These are phyloP conservation scores for Diaporthe sp. DNA, from an alignment of 2,329 filamentous ascomycete species.

Conservation along the genomic window DNA sequence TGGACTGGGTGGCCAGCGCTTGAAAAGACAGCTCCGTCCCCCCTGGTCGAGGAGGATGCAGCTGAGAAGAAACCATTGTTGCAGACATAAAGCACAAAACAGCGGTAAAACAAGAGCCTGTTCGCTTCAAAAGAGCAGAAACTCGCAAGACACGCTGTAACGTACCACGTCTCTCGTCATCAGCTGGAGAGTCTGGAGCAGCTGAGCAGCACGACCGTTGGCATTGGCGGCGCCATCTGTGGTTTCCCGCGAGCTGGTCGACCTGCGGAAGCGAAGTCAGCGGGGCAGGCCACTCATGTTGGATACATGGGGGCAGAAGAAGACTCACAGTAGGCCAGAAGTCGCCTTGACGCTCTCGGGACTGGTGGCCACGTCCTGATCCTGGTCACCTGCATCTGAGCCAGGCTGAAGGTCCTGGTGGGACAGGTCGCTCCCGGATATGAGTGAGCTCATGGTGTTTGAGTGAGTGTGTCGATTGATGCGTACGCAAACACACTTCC, in stretches of 20 bases:
- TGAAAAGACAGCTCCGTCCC: not conserved
- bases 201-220: not conserved
- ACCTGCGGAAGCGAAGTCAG: conserved; percentile 1
- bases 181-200: not conserved
- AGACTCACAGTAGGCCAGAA: not conserved
- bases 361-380: not conserved
- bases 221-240: no score
- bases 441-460: conserved; percentile 1
- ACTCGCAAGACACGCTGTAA: conserved; percentile 24
- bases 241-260: not conserved
- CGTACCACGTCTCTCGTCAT: conserved; percentile 11
- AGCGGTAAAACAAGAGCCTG: not conserved
- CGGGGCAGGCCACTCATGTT: not conserved
- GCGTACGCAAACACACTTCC: conserved; percentile 3
- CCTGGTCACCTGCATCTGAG: not conserved
- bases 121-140: conserved; percentile 4
- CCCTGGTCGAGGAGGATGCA: not conserved
- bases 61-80: not conserved
- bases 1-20: not conserved
- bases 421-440: conserved; percentile 17
- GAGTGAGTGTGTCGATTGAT: not conserved
- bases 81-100: conserved; percentile 10
- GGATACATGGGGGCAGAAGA: not conserved
- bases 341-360: not conserved
- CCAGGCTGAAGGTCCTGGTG: not conserved